Conservation (phyloP, 345 rosid species). For the Abelmoschus esculentus region DNA sequence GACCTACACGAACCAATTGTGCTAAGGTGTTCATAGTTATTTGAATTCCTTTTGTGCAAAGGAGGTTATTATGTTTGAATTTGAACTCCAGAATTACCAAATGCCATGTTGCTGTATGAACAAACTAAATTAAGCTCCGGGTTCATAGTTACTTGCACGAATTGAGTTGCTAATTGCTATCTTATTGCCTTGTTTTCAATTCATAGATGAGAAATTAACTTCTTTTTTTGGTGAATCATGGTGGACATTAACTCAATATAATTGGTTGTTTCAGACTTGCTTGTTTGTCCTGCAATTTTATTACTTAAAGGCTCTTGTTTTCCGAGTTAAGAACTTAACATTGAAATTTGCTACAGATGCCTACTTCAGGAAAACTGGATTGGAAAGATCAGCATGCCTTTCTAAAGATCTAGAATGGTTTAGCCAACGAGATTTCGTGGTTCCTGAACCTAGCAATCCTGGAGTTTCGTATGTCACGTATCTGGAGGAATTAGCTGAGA, state of each 20-base stretch:
- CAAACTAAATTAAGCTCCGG: no score
- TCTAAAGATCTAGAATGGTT: conserved; percentile 71
- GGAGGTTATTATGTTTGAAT: no score
- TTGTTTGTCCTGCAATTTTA: not conserved
- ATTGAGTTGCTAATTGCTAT: not conserved
- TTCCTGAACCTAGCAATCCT: conserved; percentile 57
- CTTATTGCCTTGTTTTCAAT: not conserved
- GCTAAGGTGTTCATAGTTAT: no score
- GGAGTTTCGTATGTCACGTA: conserved; percentile 64
- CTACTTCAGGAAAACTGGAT: conserved; percentile 77
- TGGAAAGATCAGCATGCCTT: conserved; percentile 62
- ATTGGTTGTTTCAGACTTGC: not conserved
- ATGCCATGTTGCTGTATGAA: no score
- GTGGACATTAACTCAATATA: not conserved
- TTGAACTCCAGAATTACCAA: no score
- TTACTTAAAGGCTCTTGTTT: not conserved
- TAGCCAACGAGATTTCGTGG: conserved; percentile 26
- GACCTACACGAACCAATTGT: no score
- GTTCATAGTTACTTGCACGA: not conserved
- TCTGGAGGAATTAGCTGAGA: conserved; percentile 61
- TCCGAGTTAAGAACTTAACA: not conserved
- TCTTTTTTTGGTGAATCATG: not conserved
- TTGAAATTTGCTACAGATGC: conserved; percentile 45
- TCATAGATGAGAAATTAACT: not conserved
- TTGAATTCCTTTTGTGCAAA: no score